phyloP scores from a whole-genome alignment of 495 filamentous ascomycete genomes.

The Lasiosphaeria ovina region DNA sequence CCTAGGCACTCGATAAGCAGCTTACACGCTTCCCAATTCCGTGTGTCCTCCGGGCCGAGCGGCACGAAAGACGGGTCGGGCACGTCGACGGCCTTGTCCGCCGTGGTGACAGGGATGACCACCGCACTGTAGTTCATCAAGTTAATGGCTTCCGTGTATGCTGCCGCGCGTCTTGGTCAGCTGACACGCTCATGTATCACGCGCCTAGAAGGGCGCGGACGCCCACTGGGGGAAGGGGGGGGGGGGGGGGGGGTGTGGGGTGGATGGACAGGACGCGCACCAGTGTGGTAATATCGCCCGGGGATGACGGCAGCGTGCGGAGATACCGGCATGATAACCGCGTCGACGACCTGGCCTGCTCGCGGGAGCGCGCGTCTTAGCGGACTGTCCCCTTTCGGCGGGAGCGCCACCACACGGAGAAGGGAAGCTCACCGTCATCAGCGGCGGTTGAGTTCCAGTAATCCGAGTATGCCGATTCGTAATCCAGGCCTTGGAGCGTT shows the following conservation, averaged over 20 bases:
- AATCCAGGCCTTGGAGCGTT: slow-evolving; percentile 25
- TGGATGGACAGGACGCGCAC: background rate
- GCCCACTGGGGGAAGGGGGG: too few relatives aligned
- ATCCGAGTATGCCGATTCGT: slow-evolving; percentile 34
- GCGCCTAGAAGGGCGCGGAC: too few relatives aligned
- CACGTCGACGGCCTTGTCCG: slow-evolving; percentile 36
- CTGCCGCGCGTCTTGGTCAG: background rate
- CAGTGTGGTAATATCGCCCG: slow-evolving; percentile 30
- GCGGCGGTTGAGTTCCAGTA: slow-evolving; percentile 38
- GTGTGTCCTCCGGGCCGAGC: slow-evolving; percentile 33
- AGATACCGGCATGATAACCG: slow-evolving; percentile 54
- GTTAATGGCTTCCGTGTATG: slow-evolving; percentile 42
- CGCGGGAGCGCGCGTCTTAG: too few relatives aligned
- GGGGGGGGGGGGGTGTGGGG: background rate
- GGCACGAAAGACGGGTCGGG: slow-evolving; percentile 31
- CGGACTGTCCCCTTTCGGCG: too few relatives aligned
- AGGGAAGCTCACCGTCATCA: too few relatives aligned
- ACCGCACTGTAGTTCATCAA: slow-evolving; percentile 44
- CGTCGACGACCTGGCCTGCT: slow-evolving; percentile 46
- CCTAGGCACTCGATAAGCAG: background rate
- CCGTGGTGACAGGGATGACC: slow-evolving; percentile 48
- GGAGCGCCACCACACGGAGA: too few relatives aligned
- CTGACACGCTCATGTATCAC: too few relatives aligned
- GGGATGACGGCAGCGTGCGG: slow-evolving; percentile 52
- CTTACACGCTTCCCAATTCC: slow-evolving; percentile 39